These are phyloP conservation scores for Lumnitzera racemosa DNA, from an alignment of 345 rosid genomes.

Conservation along the genomic window DNA sequence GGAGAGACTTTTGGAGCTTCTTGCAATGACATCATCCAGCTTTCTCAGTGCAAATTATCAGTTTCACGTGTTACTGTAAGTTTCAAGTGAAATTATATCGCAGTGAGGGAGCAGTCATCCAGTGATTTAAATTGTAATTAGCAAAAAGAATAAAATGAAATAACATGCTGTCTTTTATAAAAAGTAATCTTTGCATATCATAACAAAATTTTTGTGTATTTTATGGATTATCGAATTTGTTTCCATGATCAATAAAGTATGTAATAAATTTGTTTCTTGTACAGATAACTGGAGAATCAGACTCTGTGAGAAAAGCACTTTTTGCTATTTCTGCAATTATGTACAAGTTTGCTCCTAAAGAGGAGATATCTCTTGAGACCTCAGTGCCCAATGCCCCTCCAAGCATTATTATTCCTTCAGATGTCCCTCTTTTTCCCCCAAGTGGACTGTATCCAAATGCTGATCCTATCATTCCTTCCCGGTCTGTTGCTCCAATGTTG, in stretches of 20 bases:
- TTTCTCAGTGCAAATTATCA: no score
- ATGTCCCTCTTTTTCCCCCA: constrained; percentile 66
- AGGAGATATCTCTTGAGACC: constrained; percentile 81
- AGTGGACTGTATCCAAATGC: constrained; percentile 62
- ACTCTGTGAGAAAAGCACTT: constrained; percentile 73
- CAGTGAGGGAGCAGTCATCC: no score
- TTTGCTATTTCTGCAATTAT: constrained; percentile 82
- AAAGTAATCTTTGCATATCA: no score
- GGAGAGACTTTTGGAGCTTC: no score
- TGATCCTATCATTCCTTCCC: constrained; percentile 49
- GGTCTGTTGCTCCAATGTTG: constrained; percentile 55
- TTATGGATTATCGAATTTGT: neutral
- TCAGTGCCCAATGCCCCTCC: constrained; percentile 55
- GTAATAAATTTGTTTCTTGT: constrained; percentile 1
- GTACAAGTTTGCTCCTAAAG: constrained; percentile 79
- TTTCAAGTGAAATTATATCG: no score
- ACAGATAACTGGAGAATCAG: constrained; percentile 76
- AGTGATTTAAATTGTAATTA: no score
- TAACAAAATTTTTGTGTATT: no score
- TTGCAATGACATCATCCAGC: no score
- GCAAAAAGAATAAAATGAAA: no score
- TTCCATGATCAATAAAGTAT: neutral
- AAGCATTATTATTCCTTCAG: constrained; percentile 81
- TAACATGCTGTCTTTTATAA: no score
- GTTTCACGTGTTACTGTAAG: no score